Conservation (phyloP, 2,329 filamentous ascomycete species). For the Pestalotiopsis sp. region DNA sequence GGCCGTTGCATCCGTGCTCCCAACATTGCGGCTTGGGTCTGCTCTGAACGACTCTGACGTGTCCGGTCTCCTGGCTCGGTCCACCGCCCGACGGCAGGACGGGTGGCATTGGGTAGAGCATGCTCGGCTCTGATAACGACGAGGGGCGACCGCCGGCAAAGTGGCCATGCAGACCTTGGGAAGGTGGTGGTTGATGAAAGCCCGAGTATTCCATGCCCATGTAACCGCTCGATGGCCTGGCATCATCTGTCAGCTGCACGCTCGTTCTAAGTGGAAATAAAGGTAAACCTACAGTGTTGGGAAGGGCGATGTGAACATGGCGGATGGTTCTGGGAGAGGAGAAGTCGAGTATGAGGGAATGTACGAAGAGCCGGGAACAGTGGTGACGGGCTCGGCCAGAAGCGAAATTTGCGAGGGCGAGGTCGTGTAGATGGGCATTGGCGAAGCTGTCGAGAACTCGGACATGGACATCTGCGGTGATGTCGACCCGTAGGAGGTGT, state of each 20-base stretch:
- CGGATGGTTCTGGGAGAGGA: slow-evolving; percentile 45
- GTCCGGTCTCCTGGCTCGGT: slow-evolving; percentile 40
- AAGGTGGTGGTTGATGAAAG: slow-evolving; percentile 30
- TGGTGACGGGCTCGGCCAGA: slow-evolving; percentile 50
- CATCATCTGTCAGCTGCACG: background rate
- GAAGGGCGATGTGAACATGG: slow-evolving; percentile 31
- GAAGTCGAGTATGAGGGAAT: slow-evolving; percentile 50
- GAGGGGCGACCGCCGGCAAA: slow-evolving; percentile 45
- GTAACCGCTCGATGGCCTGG: slow-evolving; percentile 38
- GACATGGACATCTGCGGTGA: slow-evolving; percentile 46
- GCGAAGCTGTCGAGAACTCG: slow-evolving; percentile 43
- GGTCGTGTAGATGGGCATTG: slow-evolving; percentile 54
- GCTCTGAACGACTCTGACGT: slow-evolving; percentile 72
- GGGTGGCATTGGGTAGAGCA: slow-evolving; percentile 47
- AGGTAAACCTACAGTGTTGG: slow-evolving; percentile 26
- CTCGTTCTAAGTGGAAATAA: no score
- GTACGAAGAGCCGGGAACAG: slow-evolving; percentile 45
- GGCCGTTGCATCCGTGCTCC: slow-evolving; percentile 95
- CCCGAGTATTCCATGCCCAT: slow-evolving; percentile 48
- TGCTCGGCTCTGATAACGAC: slow-evolving; percentile 41
- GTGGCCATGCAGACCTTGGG: slow-evolving; percentile 34
- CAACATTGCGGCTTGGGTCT: slow-evolving; percentile 94
- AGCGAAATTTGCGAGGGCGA: slow-evolving; percentile 53
- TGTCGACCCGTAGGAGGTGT: slow-evolving; percentile 35
- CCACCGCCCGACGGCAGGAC: slow-evolving; percentile 37